Conservation (phyloP, 306 rosid genomes). For the apple (Malus domestica) region DNA sequence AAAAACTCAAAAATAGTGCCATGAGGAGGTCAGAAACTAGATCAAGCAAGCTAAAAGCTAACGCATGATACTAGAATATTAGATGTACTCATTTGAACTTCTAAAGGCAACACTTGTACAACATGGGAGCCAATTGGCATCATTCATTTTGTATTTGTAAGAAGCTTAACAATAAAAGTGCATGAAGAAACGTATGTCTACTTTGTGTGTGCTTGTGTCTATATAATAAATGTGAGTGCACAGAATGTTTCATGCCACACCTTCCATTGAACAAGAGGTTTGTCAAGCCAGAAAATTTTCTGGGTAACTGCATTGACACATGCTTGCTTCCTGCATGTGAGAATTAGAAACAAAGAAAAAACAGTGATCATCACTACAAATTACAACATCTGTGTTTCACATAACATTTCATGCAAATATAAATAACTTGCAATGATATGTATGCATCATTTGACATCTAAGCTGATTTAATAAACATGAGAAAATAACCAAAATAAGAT, state of each 20-base stretch:
- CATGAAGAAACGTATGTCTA: neutral
- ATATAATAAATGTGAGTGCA: neutral
- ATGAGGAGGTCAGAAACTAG: neutral
- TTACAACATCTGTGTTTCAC: neutral
- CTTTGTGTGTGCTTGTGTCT: neutral
- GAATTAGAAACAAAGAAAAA: neutral
- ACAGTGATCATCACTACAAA: neutral
- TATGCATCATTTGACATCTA: neutral
- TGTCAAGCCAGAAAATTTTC: slow-evolving; percentile 62
- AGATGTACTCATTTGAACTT: neutral
- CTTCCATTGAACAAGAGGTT: slow-evolving; percentile 71
- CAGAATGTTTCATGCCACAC: slow-evolving; percentile 25
- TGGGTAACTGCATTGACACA: slow-evolving; percentile 68
- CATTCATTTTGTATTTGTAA: neutral
- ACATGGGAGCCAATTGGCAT: neutral
- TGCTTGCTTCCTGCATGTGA: slow-evolving; percentile 44
- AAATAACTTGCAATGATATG: neutral
- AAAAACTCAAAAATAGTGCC: neutral
- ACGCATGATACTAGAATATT: neutral
- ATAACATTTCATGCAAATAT: neutral
- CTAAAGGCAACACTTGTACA: neutral
- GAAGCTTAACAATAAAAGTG: neutral
- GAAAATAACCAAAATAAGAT: neutral
- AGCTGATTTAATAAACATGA: neutral
- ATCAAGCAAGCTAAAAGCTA: neutral